Conservation (phyloP, 176 grass and related monocot species). For the Pharus latifolius region DNA sequence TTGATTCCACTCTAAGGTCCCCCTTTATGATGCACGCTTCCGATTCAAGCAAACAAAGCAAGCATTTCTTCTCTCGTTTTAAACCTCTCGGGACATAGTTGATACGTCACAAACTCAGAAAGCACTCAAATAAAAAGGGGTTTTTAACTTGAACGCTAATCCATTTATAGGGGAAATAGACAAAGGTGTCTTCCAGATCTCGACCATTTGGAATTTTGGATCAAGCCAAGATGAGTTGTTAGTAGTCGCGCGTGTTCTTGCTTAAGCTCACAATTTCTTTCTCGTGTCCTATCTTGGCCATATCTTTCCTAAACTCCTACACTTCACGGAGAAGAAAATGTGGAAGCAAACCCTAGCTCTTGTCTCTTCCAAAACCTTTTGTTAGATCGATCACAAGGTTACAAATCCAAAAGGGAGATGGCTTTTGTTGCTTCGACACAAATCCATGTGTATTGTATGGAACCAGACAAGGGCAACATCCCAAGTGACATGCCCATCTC, state of each 20-base stretch:
- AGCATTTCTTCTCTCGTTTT: too few relatives aligned
- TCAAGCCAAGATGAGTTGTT: background rate
- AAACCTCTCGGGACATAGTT: too few relatives aligned
- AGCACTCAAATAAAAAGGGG: background rate
- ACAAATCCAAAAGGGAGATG: background rate
- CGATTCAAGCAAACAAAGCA: background rate
- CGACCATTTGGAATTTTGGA: background rate
- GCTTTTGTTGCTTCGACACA: slow-evolving; percentile 14
- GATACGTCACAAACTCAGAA: background rate
- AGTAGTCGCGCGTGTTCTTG: background rate
- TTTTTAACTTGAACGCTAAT: slow-evolving; percentile 23
- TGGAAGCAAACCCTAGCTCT: background rate
- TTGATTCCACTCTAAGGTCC: too few relatives aligned
- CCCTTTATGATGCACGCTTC: background rate
- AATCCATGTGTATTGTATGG: background rate
- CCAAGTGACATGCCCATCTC: slow-evolving; percentile 22
- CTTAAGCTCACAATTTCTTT: slow-evolving; percentile 18
- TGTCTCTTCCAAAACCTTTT: slow-evolving; percentile 19
- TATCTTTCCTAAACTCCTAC: background rate
- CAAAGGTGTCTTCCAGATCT: too few relatives aligned
- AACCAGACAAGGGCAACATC: slow-evolving; percentile 30
- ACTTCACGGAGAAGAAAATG: slow-evolving; percentile 10
- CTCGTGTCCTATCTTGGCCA: background rate
- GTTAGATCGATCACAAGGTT: background rate
- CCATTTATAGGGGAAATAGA: too few relatives aligned